Conservation (phyloP, 805 yeast genomes). For the Lipomyces anomalus region DNA sequence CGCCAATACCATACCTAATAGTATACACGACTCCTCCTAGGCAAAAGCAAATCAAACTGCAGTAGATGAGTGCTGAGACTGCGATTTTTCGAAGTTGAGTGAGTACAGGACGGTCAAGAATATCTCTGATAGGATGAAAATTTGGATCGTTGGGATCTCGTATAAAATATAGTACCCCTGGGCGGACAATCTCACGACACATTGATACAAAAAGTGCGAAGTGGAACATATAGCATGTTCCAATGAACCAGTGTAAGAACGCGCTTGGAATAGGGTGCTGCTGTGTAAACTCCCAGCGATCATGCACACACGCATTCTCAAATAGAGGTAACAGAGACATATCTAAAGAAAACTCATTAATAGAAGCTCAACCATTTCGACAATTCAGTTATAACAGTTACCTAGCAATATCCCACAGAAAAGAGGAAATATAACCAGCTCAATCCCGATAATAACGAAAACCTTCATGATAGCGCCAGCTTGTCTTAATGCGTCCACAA, state of each 20-base stretch:
- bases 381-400: too few relatives aligned
- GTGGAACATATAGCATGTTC: conserved; percentile 80
- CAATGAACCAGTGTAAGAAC: conserved; percentile 55
- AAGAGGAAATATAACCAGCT: conserved; percentile 77
- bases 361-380: too few relatives aligned
- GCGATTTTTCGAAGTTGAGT: conserved; percentile 69
- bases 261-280: conserved; percentile 27
- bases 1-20: conserved; percentile 32
- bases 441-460: conserved; percentile 65
- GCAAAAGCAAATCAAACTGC: conserved; percentile 65
- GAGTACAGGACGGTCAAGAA: conserved; percentile 66
- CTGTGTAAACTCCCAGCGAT: conserved; percentile 8
- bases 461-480: conserved; percentile 60
- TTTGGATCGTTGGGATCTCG: conserved; percentile 94
- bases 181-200: conserved; percentile 71
- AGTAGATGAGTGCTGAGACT: conserved; percentile 68
- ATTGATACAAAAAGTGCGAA: conserved; percentile 83
- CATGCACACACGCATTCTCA: conserved; percentile 12
- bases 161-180: conserved; percentile 86
- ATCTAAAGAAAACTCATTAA: too few relatives aligned
- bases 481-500: conserved; percentile 22
- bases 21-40: conserved; percentile 60
- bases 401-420: conserved; percentile 75
- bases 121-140: conserved; percentile 78
- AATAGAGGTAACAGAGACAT: conserved; percentile 60